Conservation (phyloP, 345 rosid species). For the Hirschfeldia incana region DNA sequence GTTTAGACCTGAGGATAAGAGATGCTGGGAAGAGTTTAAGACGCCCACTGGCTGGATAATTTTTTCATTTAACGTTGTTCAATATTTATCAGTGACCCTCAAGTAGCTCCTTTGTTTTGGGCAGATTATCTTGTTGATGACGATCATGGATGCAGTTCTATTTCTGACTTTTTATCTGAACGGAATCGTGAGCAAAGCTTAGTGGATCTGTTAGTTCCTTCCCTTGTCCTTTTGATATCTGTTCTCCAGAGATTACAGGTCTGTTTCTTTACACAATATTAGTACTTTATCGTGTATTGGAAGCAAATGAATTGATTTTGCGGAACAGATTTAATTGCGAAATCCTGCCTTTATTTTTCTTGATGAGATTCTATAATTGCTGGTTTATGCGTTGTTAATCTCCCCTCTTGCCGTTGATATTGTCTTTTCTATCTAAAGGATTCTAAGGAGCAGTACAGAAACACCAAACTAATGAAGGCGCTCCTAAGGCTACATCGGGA, state of each 20-base stretch:
- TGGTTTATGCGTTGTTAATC: neutral
- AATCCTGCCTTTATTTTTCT: neutral
- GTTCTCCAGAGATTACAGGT: constrained; percentile 87
- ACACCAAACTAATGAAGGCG: constrained; percentile 86
- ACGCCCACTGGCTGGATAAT: constrained; percentile 13
- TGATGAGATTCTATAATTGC: neutral
- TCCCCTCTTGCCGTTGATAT: constrained; percentile 27
- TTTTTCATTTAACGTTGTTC: neutral
- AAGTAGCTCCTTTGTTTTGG: constrained; percentile 26
- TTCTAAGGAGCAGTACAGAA: constrained; percentile 85
- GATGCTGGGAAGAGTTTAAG: constrained; percentile 12
- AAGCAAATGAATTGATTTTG: neutral
- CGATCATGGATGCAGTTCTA: constrained; percentile 92
- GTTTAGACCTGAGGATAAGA: constrained; percentile 16
- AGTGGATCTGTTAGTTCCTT: constrained; percentile 85
- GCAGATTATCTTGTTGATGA: constrained; percentile 98
- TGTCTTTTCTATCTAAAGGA: constrained; percentile 49
- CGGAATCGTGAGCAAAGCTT: constrained; percentile 95
- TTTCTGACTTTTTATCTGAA: constrained; percentile 89
- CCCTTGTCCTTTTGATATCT: constrained; percentile 68
- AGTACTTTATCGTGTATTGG: constrained; percentile 2
- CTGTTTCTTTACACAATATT: constrained; percentile 28
- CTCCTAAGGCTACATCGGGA: constrained; percentile 86
- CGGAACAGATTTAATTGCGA: neutral
- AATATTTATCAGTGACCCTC: constrained; percentile 11